Evolutionary conservation across 2,329 filamentous ascomycete species (phyloP).

Genomic region (Aspergillus flavus): DNA sequence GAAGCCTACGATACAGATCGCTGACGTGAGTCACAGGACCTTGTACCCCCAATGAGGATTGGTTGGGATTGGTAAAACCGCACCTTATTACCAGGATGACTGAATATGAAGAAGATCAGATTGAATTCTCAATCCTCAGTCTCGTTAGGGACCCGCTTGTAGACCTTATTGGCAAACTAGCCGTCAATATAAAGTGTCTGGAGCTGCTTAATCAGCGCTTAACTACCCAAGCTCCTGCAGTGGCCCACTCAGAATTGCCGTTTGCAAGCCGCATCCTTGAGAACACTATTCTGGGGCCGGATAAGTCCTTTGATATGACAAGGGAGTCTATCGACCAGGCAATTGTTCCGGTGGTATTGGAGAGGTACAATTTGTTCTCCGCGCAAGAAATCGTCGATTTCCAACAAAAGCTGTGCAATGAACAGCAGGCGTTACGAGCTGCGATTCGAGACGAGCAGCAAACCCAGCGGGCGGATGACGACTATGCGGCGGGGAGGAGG

Average conservation of each 20-base stretch:
- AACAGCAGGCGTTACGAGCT: constrained; percentile 36
- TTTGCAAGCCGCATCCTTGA: constrained; percentile 15
- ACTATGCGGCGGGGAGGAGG: constrained; percentile 44
- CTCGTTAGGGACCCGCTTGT: constrained; percentile 68
- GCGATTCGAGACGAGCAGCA: constrained; percentile 46
- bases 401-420: constrained; percentile 29
- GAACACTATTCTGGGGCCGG: constrained; percentile 35
- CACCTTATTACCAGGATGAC: constrained; percentile 70
- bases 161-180: constrained; percentile 47
- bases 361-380: constrained; percentile 26
- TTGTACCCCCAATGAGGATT: constrained; percentile 55
- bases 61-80: constrained; percentile 66
- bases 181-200: constrained; percentile 50
- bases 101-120: constrained; percentile 64
- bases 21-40: constrained; percentile 30
- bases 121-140: constrained; percentile 78
- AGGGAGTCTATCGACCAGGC: constrained; percentile 37
- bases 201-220: constrained; percentile 39
- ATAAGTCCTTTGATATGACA: constrained; percentile 40
- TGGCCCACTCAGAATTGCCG: constrained; percentile 1
- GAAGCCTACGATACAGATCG: background rate
- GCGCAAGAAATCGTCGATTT: constrained; percentile 35
- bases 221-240: constrained; percentile 3
- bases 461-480: constrained; percentile 40
- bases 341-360: constrained; percentile 26